These are phyloP conservation scores for Begonia fuchsioides DNA, from an alignment of 306 rosid genomes.

Conservation along the genomic window DNA sequence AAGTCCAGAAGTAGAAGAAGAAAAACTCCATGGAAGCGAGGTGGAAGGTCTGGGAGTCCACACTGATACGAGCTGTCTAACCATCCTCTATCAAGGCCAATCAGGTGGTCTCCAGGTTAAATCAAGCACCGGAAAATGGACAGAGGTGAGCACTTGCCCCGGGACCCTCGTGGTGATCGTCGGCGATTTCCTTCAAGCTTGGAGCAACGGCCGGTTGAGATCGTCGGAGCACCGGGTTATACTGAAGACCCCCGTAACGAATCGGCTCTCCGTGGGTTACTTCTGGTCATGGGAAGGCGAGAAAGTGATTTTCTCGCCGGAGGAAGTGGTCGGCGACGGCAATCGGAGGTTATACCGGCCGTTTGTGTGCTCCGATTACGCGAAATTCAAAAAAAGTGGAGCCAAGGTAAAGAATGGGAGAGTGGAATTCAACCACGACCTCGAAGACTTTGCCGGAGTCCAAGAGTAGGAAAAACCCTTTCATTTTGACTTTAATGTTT, in stretches of 20 bases:
- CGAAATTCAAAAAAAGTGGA: conserved; percentile 72
- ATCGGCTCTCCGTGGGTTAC: conserved; percentile 69
- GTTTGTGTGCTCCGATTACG: conserved; percentile 54
- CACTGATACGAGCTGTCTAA: conserved; percentile 89
- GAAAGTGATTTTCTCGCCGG: conserved; percentile 50
- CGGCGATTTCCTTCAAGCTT: conserved; percentile 89
- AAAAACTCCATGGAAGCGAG: conserved; percentile 3
- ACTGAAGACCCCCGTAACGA: conserved; percentile 29
- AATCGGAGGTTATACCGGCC: conserved; percentile 35
- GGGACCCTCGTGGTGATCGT: conserved; percentile 73
- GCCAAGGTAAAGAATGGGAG: conserved; percentile 80
- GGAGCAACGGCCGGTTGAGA: conserved; percentile 71
- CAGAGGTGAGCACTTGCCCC: conserved; percentile 58
- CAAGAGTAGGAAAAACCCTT: no score
- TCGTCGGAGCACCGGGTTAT: conserved; percentile 88
- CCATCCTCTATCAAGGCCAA: conserved; percentile 69
- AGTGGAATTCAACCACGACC: conserved; percentile 78
- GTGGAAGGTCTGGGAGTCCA: conserved; percentile 95
- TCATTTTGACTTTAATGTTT: no score
- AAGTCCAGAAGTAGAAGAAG: conserved; percentile 10
- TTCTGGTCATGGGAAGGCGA: conserved; percentile 88
- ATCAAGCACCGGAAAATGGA: conserved; percentile 69
- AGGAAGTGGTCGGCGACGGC: conserved; percentile 60
- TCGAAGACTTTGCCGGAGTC: conserved; percentile 63
- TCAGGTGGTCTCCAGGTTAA: conserved; percentile 82